Base-by-base conservation (phyloP, 2,329 filamentous ascomycete species). In the Colletotrichum musae region DNA sequence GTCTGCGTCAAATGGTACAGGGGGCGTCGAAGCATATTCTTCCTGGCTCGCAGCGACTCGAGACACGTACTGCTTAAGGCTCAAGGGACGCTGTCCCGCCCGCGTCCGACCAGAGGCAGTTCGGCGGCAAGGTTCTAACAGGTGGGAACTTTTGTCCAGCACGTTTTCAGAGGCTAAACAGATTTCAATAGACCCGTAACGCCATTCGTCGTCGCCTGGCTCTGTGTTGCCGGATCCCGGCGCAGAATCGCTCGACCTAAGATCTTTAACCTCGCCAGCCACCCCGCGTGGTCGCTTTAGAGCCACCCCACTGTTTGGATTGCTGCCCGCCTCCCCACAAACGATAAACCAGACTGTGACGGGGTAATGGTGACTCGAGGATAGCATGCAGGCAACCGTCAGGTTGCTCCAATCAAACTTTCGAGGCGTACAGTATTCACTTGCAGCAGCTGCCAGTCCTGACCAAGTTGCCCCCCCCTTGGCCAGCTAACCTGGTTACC, bases 351-450 rank as follows among this genome's bases (percentile, higher is more conserved):
- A 26, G 45, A 13, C 13, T 18, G 36, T 21, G 43, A 43, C 24
- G 61, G 56, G 32, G 32, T 36, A 32, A 24, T 39, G 32, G 15
- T 45, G 32, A 28, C 28, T 52, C 18, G 16, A 57, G 63, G 36
- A 57, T 39, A 36, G 26, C 36, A 61, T 60, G 51, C 57, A 57
- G 26, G 47, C 51, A 61, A 50, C 62, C 51, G 67, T 43, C 32
- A 16, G 32, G 26, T 15, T 21, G 12, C 39, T 48, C 48, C 13
- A 58, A 50, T 56, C 36, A 54, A 45, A 45, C 13, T 16, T 53
- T 13, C 51, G 41, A 41, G n/a, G 43, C 32, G 28, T 16, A 18
- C 45, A n/a, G 41, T 21, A 50, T 15, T 9, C 56, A 47, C 15
- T 39, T 10, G n/a, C 21, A 28, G 52, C 28, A 39, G 28, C 21